Evolutionary conservation across 805 yeast genomes (phyloP), one percentile per base, ranked within the genome.

Genomic region (Monosporozyma aquatica): DNA sequence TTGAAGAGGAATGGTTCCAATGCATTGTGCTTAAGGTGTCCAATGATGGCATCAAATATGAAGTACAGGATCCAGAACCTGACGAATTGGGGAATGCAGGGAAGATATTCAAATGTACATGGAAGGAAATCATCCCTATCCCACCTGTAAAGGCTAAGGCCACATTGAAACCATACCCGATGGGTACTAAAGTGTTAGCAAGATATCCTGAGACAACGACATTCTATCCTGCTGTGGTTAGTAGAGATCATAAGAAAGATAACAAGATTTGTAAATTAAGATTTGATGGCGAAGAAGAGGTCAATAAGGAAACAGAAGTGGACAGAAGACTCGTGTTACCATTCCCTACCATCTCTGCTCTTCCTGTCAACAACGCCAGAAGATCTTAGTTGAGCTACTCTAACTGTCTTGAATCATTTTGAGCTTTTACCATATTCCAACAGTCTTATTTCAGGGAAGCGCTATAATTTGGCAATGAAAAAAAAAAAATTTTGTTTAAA

Each of bases 211-310:
- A 92, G 52, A 92, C 98, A 0, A 92, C 98, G 0, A 89, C 97
- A 0, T 92, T 92, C 54, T 92, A 92, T 55, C 86, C 94, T 3
- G 99, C 98, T 0, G 85, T 84, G 39, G 97, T 92, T 2, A 79
- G 80, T 20, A 89, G 94, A 0, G 71, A 75, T 37, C 78, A 76
- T 47, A 58, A 84, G 49, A 89, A 82, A 48, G 87, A 89, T 0
- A 74, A 72, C 10, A 27, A 24, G 25, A n/a, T 27, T 25, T 90
- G 95, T 48, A 67, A 87, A 49, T 68, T 92, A 43, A 76, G 77
- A 54, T 92, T 92, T 55, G 97, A 90, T 51, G 98, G 97, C 8
- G 99, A 92, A 59, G 98, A 92, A 58, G 98, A 92, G 54, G 95
- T 79, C 0, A 89, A 85, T 37, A 92, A 90, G 59, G 96, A 90